phyloP scores from a whole-genome alignment of 495 filamentous ascomycete genomes.

The Aspergillus sparsus region DNA sequence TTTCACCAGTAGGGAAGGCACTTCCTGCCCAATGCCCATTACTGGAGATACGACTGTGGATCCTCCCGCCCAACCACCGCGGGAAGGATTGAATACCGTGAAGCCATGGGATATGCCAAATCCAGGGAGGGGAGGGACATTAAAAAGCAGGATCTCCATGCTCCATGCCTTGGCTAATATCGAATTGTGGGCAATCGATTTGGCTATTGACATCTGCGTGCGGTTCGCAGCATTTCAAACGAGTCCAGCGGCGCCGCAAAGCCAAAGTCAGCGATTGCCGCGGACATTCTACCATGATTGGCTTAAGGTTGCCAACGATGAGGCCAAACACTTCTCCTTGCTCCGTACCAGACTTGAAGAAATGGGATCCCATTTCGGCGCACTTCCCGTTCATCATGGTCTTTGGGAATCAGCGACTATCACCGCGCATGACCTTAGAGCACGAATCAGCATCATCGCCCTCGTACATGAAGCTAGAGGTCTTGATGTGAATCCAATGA shows the following conservation, averaged over 20 bases:
- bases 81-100: conserved; percentile 45
- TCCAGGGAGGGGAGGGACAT: conserved; percentile 44
- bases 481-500: conserved; percentile 55
- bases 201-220: conserved; percentile 56
- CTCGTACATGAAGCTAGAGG: conserved; percentile 56
- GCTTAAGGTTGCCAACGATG: conserved; percentile 56
- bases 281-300: conserved; percentile 56
- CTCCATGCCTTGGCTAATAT: conserved; percentile 56
- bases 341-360: conserved; percentile 53
- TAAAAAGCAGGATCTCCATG: conserved; percentile 54
- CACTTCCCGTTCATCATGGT: conserved; percentile 53
- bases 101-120: conserved; percentile 47
- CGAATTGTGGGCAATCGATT: conserved; percentile 56
- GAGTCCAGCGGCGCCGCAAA: conserved; percentile 20
- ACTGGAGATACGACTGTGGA: conserved; percentile 37
- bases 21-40: conserved; percentile 48
- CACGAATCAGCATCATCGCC: conserved; percentile 54
- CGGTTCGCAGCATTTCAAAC: conserved; percentile 53
- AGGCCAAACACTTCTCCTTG: conserved; percentile 56
- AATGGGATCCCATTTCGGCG: conserved; percentile 51
- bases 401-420: conserved; percentile 50
- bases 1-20: conserved; percentile 43
- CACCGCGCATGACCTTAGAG: conserved; percentile 51
- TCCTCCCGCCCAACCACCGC: conserved; percentile 48
- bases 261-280: conserved; percentile 35